Evolutionary conservation across 2,329 filamentous ascomycete species (phyloP).

Genomic region (Colletotrichum sansevieriae): DNA sequence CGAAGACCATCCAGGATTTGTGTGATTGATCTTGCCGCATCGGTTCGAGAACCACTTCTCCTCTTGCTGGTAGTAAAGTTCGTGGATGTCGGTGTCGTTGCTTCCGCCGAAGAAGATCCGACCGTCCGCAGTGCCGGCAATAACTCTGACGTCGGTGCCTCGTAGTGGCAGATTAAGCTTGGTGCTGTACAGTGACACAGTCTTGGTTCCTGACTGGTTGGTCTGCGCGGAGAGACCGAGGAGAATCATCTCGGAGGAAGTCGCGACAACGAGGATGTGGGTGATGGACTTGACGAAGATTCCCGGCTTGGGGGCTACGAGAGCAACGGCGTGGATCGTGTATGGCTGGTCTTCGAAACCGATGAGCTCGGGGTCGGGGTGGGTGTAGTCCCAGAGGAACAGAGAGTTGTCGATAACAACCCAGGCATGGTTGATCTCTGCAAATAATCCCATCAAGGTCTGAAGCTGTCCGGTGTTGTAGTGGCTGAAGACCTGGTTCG

Average conservation of each 20-base stretch:
- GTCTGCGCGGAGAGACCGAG: slow-evolving; percentile 83
- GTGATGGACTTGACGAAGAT: slow-evolving; percentile 91
- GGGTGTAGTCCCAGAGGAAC: slow-evolving; percentile 98
- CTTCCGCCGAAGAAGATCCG: slow-evolving; percentile 93
- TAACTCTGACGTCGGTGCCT: slow-evolving; percentile 81
- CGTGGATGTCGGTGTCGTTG: slow-evolving; percentile 87
- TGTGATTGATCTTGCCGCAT: slow-evolving; percentile 91
- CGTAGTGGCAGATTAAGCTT: slow-evolving; percentile 84
- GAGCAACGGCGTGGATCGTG: slow-evolving; percentile 90
- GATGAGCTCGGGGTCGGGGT: slow-evolving; percentile 89
- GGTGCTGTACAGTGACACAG: slow-evolving; percentile 87
- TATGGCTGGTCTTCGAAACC: slow-evolving; percentile 92
- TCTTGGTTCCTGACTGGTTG: slow-evolving; percentile 76
- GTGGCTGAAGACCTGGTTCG: slow-evolving; percentile 91
- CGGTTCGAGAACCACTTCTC: slow-evolving; percentile 95
- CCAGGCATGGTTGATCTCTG: slow-evolving; percentile 95
- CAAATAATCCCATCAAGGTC: slow-evolving; percentile 95
- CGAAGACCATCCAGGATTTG: slow-evolving; percentile 77
- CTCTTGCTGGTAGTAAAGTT: slow-evolving; percentile 96
- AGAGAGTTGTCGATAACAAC: slow-evolving; percentile 95
- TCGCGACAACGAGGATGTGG: slow-evolving; percentile 90
- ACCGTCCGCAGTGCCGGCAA: slow-evolving; percentile 85
- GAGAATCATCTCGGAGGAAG: slow-evolving; percentile 84
- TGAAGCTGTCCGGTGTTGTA: slow-evolving; percentile 89
- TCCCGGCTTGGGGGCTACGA: slow-evolving; percentile 85